Conservation (phyloP, 1,284 basidiomycete species). For the Pseudozyma pruni region DNA sequence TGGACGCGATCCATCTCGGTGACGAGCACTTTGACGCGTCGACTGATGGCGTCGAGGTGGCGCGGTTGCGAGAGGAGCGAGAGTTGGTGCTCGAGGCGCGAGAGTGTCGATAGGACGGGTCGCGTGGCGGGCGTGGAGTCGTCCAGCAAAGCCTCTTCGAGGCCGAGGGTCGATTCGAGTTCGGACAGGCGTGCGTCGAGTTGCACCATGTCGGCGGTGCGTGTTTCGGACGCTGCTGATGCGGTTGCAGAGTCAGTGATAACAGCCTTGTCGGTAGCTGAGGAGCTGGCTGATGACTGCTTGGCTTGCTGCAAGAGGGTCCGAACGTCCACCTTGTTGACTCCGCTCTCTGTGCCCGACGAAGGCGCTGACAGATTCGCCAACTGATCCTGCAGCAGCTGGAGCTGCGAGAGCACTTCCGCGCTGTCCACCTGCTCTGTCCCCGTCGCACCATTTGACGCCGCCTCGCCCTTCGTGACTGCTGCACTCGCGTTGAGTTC, state of each 20-base stretch:
- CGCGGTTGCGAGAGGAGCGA: slow-evolving; percentile 91
- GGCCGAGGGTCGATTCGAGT: slow-evolving; percentile 49
- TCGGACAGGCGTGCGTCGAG: slow-evolving; percentile 41
- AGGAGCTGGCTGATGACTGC: slow-evolving; percentile 2
- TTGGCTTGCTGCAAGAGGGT: slow-evolving; percentile 20
- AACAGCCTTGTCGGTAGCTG: neutral
- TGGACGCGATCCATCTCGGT: slow-evolving; percentile 90
- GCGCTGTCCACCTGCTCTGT: slow-evolving; percentile 15
- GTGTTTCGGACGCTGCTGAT: slow-evolving; percentile 1
- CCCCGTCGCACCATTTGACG: neutral
- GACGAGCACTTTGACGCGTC: slow-evolving; percentile 89
- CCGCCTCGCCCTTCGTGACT: neutral
- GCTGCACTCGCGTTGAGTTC: slow-evolving; percentile 16
- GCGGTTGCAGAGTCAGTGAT: neutral
- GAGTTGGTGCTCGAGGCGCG: slow-evolving; percentile 84
- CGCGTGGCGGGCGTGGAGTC: slow-evolving; percentile 72
- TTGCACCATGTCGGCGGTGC: slow-evolving; percentile 11
- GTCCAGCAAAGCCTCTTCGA: slow-evolving; percentile 41
- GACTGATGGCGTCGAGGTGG: slow-evolving; percentile 94
- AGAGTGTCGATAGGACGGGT: slow-evolving; percentile 83
- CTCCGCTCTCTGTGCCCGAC: neutral
- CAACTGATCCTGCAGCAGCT: slow-evolving; percentile 31
- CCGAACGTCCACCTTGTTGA: slow-evolving; percentile 10
- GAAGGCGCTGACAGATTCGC: slow-evolving; percentile 14
- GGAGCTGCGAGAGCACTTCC: slow-evolving; percentile 31